These are phyloP conservation scores for Talaromyces proteolyticus DNA, from an alignment of 495 filamentous ascomycete species.

Conservation along the genomic window DNA sequence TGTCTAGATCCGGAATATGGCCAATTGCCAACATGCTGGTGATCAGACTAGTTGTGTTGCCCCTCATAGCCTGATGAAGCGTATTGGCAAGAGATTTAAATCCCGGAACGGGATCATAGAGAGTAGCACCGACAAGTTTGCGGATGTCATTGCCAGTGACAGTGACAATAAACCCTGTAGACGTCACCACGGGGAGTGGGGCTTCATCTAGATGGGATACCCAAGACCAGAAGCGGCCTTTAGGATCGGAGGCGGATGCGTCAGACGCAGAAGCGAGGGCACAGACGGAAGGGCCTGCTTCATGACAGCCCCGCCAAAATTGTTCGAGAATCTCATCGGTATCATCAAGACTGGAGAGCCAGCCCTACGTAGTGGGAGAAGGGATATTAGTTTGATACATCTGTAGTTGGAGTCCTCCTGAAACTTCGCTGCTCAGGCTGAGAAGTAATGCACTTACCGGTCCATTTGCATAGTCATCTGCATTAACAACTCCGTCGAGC, in stretches of 20 bases:
- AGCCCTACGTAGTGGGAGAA: neutral
- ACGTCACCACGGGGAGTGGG: neutral
- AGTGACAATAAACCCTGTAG: neutral
- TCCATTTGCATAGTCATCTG: neutral
- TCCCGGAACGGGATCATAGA: neutral
- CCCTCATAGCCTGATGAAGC: neutral
- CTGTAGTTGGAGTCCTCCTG: too few species aligned
- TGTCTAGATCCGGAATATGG: neutral
- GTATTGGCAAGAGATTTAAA: neutral
- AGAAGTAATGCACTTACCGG: neutral
- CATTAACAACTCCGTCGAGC: constrained; percentile 51
- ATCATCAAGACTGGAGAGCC: neutral
- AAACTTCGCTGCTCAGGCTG: too few species aligned
- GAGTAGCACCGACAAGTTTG: neutral
- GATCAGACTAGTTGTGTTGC: neutral
- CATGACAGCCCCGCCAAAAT: neutral
- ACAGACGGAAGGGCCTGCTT: neutral
- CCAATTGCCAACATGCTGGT: neutral
- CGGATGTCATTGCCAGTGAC: neutral
- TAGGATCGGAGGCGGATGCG: neutral
- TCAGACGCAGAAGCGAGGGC: neutral
- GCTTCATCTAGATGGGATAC: neutral
- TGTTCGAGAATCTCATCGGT: neutral
- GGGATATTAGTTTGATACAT: neutral
- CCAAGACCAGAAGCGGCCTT: neutral